Evolutionary conservation across 148 eudicot species (phyloP).

Genomic region (Polygonum aviculare): DNA sequence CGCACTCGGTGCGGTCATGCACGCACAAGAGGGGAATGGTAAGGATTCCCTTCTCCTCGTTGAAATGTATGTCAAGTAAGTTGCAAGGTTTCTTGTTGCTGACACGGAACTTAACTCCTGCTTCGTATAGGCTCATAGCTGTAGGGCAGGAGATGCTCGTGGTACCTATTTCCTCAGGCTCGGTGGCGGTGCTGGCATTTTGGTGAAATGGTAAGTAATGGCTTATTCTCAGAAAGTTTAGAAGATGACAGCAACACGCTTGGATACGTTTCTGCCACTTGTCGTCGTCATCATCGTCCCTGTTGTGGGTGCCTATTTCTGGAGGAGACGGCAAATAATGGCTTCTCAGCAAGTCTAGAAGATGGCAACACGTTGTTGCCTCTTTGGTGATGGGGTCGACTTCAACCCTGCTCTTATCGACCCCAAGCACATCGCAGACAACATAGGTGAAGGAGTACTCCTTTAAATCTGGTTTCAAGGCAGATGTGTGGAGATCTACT

Average conservation of each 20-base stretch:
- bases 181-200: background rate
- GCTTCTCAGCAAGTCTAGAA: conserved; percentile 22
- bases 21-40: conserved; percentile 20
- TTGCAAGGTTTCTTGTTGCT: background rate
- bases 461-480: background rate
- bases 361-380: background rate
- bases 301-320: too few relatives aligned
- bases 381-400: background rate
- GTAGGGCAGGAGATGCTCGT: background rate
- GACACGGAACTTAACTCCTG: conserved; percentile 17
- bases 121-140: conserved; percentile 21
- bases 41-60: conserved; percentile 10
- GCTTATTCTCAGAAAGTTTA: background rate
- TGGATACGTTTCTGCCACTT: too few relatives aligned
- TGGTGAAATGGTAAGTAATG: conserved; percentile 9
- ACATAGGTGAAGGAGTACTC: background rate
- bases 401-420: background rate
- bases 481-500: background rate
- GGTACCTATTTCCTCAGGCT: too few relatives aligned
- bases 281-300: too few relatives aligned
- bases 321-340: too few relatives aligned
- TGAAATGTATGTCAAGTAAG: conserved; percentile 16
- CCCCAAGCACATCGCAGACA: background rate
- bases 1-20: conserved; percentile 13
- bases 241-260: too few relatives aligned